Base-by-base conservation (phyloP, 2,329 filamentous ascomycete species). In the Aspergillus viridinutans region DNA sequence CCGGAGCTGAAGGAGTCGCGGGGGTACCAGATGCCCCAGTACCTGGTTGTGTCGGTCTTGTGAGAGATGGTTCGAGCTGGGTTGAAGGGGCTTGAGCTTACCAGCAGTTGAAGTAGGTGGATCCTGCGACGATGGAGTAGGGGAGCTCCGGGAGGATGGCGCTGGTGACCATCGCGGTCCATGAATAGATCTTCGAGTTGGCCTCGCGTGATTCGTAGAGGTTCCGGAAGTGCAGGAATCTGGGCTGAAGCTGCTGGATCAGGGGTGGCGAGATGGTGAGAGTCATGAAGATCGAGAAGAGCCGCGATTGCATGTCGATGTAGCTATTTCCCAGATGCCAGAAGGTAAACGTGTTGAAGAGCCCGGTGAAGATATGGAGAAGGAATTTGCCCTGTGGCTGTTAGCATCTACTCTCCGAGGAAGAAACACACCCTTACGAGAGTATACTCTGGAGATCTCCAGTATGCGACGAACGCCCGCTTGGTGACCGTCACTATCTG, bases 111-210 rank as follows among this genome's bases (percentile, higher is more conserved):
- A 80, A 90, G 74, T 87, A 90, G 25, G 90, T 68, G 0, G 81
- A 84, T 0, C 85, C 88, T 0, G 85, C 84, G 3, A 90, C 69
- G 12, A 90, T 74, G 0, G 83, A 81, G 62, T 90, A 90, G 0
- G 89, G 89, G 0, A 92, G 78, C 70, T 92, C 89, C 17, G 83
- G 85, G 0, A 90, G 63, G 4, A 91, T 81, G 1, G 83, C 81
- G 0, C 83, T 86, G 2, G 84, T 85, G 0, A 84, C 82, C 73
- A 89, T 90, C 0, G 88, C 87, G 14, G 83, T 73, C 89, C 89
- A 92, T 1, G 84, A 86, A 73, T 93, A 94, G 26, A 91, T 90
- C 70, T 91, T 91, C 17, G 87, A 84, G n/a, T 84, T 89, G 50
- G 85, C 82, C 70, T 94, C 90, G 4, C 90, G 82, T 1, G 82